These are phyloP conservation scores for Cetraspora pellucida DNA, from an alignment of 192 early-diverging fungal genomes.

Conservation along the genomic window DNA sequence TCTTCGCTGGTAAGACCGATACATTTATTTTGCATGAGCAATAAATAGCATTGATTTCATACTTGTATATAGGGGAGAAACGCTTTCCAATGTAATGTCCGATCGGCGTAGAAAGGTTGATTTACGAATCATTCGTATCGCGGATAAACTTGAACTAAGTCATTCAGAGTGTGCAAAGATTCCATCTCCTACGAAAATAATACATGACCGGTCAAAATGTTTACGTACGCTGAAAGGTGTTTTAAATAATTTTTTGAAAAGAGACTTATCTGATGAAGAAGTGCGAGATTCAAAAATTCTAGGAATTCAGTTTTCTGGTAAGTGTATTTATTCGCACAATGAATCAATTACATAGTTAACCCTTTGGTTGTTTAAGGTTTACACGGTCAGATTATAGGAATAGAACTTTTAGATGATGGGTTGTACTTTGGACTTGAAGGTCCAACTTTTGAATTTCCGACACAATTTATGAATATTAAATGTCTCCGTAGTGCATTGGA, in stretches of 20 bases:
- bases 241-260: conserved; percentile 26
- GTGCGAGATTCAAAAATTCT: background rate
- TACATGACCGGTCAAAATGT: conserved; percentile 30
- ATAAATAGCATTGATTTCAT: background rate
- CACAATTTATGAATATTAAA: conserved; percentile 10
- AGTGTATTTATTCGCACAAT: background rate
- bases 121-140: conserved; percentile 4
- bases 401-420: conserved; percentile 15
- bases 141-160: conserved; percentile 17
- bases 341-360: conserved; percentile 6
- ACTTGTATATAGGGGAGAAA: conserved; percentile 21
- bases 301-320: conserved; percentile 15
- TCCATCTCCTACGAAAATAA: conserved; percentile 2
- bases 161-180: conserved; percentile 23
- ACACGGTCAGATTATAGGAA: conserved; percentile 7
- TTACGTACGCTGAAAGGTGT: conserved; percentile 21
- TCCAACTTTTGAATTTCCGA: conserved; percentile 9
- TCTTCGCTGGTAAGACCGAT: conserved; percentile 11
- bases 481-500: conserved; percentile 9
- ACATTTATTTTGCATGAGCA: background rate
- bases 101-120: conserved; percentile 16
- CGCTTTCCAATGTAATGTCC: background rate
- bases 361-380: conserved; percentile 1
- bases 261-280: conserved; percentile 6
- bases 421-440: conserved; percentile 5